These are phyloP conservation scores for Alternaria burnsii DNA, from an alignment of 2,329 filamentous ascomycete genomes.

Conservation along the genomic window DNA sequence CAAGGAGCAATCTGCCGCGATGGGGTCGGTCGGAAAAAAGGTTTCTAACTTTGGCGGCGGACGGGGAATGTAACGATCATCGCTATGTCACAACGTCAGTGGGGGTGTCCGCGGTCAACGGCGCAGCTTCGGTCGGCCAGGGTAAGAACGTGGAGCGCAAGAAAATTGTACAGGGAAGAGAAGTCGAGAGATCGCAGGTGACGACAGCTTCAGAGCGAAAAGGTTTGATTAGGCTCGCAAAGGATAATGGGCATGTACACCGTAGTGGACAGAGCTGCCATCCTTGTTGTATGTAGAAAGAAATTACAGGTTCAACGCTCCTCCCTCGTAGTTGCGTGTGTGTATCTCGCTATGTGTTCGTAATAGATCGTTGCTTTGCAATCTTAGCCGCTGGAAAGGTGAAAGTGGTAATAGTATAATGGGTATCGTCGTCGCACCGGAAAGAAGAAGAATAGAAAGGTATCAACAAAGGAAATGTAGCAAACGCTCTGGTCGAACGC, in stretches of 20 bases:
- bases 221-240: conserved; percentile 21
- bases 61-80: conserved; percentile 5
- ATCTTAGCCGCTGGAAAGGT: conserved; percentile 35
- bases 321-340: conserved; percentile 24
- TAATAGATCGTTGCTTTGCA: conserved; percentile 34
- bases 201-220: conserved; percentile 7
- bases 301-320: conserved; percentile 26
- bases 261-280: conserved; percentile 13
- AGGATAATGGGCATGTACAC: conserved; percentile 7
- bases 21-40: conserved; percentile 4
- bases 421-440: conserved; percentile 49
- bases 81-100: conserved; percentile 17
- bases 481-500: conserved; percentile 30
- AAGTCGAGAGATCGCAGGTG: conserved; percentile 2
- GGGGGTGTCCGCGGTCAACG: conserved; percentile 7
- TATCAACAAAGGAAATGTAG: conserved; percentile 20
- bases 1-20: conserved; percentile 5
- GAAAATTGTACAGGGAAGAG: conserved; percentile 16
- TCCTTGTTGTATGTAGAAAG: conserved; percentile 24
- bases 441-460: conserved; percentile 32
- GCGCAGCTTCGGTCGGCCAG: conserved; percentile 14
- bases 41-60: conserved; percentile 5
- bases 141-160: conserved; percentile 10
- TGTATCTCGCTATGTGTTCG: conserved; percentile 29
- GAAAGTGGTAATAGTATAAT: conserved; percentile 42